phyloP scores from a whole-genome alignment of 192 early-diverging fungal genomes.

The Pecoramyces ruminantium region DNA sequence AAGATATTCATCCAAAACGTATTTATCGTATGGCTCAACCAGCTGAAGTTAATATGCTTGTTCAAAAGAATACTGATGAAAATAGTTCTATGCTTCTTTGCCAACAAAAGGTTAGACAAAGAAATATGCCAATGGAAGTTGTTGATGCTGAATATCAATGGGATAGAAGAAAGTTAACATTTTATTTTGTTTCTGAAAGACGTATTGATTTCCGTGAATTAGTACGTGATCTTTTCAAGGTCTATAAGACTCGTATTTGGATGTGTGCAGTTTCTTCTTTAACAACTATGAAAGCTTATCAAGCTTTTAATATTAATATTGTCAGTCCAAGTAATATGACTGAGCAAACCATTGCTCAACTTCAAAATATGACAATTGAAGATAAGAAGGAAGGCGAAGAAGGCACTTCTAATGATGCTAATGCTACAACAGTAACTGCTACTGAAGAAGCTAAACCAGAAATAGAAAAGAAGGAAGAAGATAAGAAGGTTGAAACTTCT shows the following conservation, averaged over 20 bases:
- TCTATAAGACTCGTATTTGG: slow-evolving; percentile 97
- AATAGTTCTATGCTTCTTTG: slow-evolving; percentile 72
- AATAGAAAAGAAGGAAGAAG: background rate
- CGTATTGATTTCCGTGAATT: slow-evolving; percentile 93
- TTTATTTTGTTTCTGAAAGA: slow-evolving; percentile 84
- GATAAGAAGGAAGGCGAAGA: background rate
- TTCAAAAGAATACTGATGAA: slow-evolving; percentile 74
- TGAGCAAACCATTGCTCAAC: background rate
- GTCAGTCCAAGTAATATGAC: background rate
- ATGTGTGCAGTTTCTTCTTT: background rate
- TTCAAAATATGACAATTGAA: background rate
- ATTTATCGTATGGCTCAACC: slow-evolving; percentile 70
- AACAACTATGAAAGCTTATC: background rate
- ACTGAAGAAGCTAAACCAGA: background rate
- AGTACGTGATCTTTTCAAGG: slow-evolving; percentile 87
- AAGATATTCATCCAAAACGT: slow-evolving; percentile 79
- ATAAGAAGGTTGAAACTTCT: background rate
- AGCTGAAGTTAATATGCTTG: slow-evolving; percentile 62
- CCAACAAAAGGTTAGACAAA: slow-evolving; percentile 74
- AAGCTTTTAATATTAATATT: background rate
- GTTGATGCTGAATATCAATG: slow-evolving; percentile 98
- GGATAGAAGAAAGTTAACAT: slow-evolving; percentile 93
- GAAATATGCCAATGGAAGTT: slow-evolving; percentile 85
- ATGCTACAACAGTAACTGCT: background rate
- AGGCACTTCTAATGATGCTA: background rate